Conservation (phyloP, 2,329 filamentous ascomycete genomes). For the Calonectria naviculata region DNA sequence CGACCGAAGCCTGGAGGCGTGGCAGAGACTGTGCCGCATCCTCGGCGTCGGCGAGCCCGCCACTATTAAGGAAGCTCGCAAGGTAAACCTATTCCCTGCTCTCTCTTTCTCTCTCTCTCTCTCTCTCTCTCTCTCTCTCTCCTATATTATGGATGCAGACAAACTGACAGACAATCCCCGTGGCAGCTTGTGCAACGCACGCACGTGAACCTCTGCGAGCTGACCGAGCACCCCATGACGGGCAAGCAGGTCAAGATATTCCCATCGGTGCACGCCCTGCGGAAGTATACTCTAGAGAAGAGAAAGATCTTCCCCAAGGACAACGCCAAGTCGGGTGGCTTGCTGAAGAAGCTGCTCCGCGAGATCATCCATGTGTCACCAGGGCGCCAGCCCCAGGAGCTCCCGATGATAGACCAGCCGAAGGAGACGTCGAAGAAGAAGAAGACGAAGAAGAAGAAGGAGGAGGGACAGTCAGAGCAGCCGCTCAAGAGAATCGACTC, state of each 20-base stretch:
- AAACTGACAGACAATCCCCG: not conserved
- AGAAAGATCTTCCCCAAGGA: constrained; percentile 18
- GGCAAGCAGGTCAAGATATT: constrained; percentile 15
- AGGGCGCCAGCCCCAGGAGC: not conserved
- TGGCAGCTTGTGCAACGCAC: constrained; percentile 11
- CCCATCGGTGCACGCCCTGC: not conserved
- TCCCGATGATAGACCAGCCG: not conserved
- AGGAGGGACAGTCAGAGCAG: not conserved
- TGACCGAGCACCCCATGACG: constrained; percentile 10
- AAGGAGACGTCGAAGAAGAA: not conserved
- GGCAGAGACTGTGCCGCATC: constrained; percentile 22
- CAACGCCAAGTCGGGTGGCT: not conserved
- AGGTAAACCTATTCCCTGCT: not conserved
- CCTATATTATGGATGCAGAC: not conserved
- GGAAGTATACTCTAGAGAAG: not conserved
- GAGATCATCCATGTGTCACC: constrained; percentile 11
- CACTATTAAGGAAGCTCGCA: constrained; percentile 16
- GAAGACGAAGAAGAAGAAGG: not conserved
- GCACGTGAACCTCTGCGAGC: constrained; percentile 28
- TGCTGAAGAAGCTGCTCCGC: constrained; percentile 25
- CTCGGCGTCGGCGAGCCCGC: constrained; percentile 12
- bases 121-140: not conserved
- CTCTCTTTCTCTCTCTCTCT: not conserved
- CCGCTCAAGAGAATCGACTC: not conserved
- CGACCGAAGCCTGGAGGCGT: constrained; percentile 5